Conservation (phyloP, 495 filamentous ascomycete species). For the Talaromyces trachyspermus region DNA sequence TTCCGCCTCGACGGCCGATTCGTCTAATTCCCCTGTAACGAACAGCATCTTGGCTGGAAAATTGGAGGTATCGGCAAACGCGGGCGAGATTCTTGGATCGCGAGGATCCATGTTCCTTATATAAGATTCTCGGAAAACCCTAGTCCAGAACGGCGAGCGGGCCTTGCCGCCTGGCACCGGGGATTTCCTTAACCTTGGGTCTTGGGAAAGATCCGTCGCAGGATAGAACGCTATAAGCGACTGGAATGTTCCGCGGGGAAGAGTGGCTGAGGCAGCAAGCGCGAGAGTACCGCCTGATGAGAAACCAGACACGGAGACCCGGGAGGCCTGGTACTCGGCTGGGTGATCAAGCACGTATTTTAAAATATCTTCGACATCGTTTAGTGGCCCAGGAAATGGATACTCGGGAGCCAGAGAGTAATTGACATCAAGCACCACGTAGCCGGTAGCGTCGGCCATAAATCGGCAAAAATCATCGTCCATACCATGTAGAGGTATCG, state of each 20-base stretch:
- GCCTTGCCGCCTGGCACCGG: constrained; percentile 8
- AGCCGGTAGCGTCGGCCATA: constrained; percentile 26
- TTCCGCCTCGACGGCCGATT: constrained; percentile 34
- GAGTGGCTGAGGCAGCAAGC: constrained; percentile 29
- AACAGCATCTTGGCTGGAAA: constrained; percentile 36
- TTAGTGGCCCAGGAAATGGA: constrained; percentile 66
- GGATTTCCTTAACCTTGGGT: constrained; percentile 14
- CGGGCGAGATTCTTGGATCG: constrained; percentile 41
- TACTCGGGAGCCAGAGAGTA: constrained; percentile 76
- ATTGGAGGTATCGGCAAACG: constrained; percentile 26
- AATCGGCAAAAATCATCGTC: constrained; percentile 36
- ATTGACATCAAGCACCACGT: constrained; percentile 46
- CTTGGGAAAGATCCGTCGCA: constrained; percentile 24
- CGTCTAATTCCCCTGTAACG: constrained; percentile 36
- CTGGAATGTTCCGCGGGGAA: constrained; percentile 32
- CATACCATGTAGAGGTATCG: constrained; percentile 32
- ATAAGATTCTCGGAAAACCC: constrained; percentile 16
- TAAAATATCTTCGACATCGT: constrained; percentile 53
- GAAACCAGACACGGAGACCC: constrained; percentile 37
- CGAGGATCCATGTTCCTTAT: constrained; percentile 25
- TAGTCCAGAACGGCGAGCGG: constrained; percentile 9
- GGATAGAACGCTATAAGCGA: constrained; percentile 38
- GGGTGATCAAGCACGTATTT: constrained; percentile 23
- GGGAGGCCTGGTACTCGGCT: constrained; percentile 26
- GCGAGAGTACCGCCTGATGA: constrained; percentile 36